These are phyloP conservation scores for Linderina pennispora DNA, from an alignment of 192 early-diverging fungal species.

Conservation along the genomic window DNA sequence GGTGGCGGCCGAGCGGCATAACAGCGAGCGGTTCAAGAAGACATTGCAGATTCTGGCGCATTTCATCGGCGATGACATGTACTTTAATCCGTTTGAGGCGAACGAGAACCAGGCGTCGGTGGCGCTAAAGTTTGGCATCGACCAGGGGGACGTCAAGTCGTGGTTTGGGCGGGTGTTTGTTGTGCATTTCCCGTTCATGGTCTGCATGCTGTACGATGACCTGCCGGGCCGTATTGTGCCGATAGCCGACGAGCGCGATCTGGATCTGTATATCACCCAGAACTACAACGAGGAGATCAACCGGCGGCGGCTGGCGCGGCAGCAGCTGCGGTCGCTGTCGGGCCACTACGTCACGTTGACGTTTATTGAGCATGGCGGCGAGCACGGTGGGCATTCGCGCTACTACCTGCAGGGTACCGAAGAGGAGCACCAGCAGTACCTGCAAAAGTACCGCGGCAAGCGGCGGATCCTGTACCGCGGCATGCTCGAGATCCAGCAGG, in stretches of 20 bases:
- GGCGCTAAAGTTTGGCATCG: slow-evolving; percentile 5
- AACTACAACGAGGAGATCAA: slow-evolving; percentile 46
- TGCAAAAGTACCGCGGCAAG: slow-evolving; percentile 37
- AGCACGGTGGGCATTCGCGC: slow-evolving; percentile 19
- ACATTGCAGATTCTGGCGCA: slow-evolving; percentile 45
- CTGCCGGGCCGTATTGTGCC: slow-evolving; percentile 43
- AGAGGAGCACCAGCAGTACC: slow-evolving; percentile 28
- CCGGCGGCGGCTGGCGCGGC: slow-evolving; percentile 45
- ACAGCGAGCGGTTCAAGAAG: slow-evolving; percentile 20
- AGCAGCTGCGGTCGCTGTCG: slow-evolving; percentile 53
- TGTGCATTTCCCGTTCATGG: slow-evolving; percentile 61
- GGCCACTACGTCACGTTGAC: slow-evolving; percentile 54
- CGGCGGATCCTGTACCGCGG: slow-evolving; percentile 39
- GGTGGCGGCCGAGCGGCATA: slow-evolving; percentile 26
- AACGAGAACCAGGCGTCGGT: not conserved
- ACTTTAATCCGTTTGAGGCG: slow-evolving; percentile 50
- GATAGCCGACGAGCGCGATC: slow-evolving; percentile 47
- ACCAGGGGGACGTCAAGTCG: slow-evolving; percentile 41
- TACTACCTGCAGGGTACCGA: slow-evolving; percentile 32
- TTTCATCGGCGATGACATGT: slow-evolving; percentile 62
- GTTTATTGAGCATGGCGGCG: slow-evolving; percentile 24
- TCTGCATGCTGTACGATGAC: slow-evolving; percentile 63
- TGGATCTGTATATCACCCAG: slow-evolving; percentile 49
- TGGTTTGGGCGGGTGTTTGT: slow-evolving; percentile 59
- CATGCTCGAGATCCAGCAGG: slow-evolving; percentile 39